Conservation (phyloP, 2,329 filamentous ascomycete species). For the Aaosphaeria pasadenensis region DNA sequence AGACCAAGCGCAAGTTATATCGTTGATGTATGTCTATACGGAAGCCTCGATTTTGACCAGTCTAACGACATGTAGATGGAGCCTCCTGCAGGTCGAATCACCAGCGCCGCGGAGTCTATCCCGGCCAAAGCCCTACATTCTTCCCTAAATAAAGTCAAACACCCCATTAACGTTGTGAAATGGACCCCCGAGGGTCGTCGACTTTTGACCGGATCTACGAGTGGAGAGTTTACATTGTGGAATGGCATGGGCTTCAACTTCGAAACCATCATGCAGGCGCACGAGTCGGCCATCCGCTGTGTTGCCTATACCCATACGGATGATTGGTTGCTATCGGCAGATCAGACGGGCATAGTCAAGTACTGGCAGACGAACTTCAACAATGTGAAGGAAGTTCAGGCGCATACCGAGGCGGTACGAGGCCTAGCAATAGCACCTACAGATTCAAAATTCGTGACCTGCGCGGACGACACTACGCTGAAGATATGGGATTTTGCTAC, state of each 20-base stretch:
- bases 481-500: constrained; percentile 97
- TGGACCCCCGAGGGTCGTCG: constrained; percentile 97
- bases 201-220: constrained; percentile 88
- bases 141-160: constrained; percentile 97
- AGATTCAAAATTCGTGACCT: constrained; percentile 93
- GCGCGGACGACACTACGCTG: constrained; percentile 86
- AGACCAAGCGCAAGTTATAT: constrained; percentile 86
- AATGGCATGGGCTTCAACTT: constrained; percentile 99
- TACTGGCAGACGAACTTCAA: constrained; percentile 99
- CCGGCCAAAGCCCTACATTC: constrained; percentile 95
- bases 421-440: constrained; percentile 92
- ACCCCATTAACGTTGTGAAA: constrained; percentile 92
- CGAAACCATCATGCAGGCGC: constrained; percentile 97
- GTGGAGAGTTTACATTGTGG: constrained; percentile 97
- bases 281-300: constrained; percentile 81
- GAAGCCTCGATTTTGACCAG: constrained; percentile 7
- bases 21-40: constrained; percentile 61
- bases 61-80: constrained; percentile 62
- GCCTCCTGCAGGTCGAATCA: constrained; percentile 72
- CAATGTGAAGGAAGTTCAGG: constrained; percentile 92
- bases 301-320: constrained; percentile 90
- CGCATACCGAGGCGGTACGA: constrained; percentile 83
- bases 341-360: constrained; percentile 93
- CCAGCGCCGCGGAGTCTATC: constrained; percentile 78
- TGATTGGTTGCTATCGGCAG: constrained; percentile 94